phyloP scores from a whole-genome alignment of 495 filamentous ascomycete species.

The Penicillium taxi region DNA sequence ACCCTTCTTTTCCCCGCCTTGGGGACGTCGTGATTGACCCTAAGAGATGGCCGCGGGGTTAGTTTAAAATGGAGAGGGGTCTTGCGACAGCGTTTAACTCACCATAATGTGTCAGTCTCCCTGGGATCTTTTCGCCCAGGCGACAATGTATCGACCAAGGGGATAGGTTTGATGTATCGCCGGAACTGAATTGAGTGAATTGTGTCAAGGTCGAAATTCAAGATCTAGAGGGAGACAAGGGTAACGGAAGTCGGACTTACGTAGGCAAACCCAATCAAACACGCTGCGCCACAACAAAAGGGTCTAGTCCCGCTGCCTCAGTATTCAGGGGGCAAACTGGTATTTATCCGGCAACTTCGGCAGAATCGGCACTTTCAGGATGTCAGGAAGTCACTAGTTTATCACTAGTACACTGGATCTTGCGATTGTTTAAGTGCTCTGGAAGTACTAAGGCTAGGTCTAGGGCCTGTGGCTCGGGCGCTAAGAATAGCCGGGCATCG shows the following conservation, averaged over 20 bases:
- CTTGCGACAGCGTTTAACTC: constrained; percentile 9
- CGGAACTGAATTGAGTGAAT: constrained; percentile 11
- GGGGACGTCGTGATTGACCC: constrained; percentile 45
- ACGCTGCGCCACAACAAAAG: constrained; percentile 21
- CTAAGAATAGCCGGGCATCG: constrained; percentile 21
- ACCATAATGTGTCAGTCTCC: constrained; percentile 28
- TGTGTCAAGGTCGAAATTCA: constrained; percentile 5
- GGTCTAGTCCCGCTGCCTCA: constrained; percentile 12
- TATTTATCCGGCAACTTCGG: neutral
- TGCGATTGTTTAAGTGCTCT: too few species aligned
- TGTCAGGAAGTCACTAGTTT: too few species aligned
- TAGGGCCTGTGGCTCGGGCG: constrained; percentile 19
- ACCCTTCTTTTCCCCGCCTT: constrained; percentile 43
- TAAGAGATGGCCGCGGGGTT: constrained; percentile 14
- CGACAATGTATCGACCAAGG: constrained; percentile 29
- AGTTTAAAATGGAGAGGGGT: constrained; percentile 8
- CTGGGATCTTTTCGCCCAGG: constrained; percentile 24
- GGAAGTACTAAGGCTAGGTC: too few species aligned
- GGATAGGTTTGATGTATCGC: too few species aligned
- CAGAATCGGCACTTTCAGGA: neutral
- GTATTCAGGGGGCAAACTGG: constrained; percentile 19
- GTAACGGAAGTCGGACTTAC: constrained; percentile 18
- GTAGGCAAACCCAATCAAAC: constrained; percentile 22
- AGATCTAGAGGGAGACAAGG: constrained; percentile 10
- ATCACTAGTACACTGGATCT: too few species aligned